Percentiles rank a stretch among this genome's conserved stretches.
Conservation (phyloP, 2,329 filamentous ascomycete species). For the Leptographium radiaticola region DNA sequence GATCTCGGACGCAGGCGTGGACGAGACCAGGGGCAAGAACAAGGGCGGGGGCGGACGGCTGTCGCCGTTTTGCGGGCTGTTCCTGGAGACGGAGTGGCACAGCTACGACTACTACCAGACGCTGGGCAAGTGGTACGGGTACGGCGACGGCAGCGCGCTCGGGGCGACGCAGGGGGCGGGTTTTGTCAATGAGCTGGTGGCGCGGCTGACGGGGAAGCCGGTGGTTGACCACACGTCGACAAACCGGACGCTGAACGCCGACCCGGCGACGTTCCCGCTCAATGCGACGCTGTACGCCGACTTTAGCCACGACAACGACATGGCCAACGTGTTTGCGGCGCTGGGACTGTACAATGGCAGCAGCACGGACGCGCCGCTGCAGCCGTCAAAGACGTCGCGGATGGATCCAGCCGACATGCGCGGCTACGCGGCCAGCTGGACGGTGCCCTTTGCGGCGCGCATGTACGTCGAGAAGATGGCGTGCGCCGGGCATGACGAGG, state of each 20-base stretch:
- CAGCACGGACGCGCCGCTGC: slow-evolving; percentile 24
- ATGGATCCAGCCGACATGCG: slow-evolving; percentile 37
- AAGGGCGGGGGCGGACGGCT: slow-evolving; percentile 17
- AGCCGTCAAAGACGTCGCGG: slow-evolving; percentile 38
- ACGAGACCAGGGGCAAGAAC: slow-evolving; percentile 14
- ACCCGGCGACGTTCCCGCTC: slow-evolving; percentile 60
- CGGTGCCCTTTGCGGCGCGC: slow-evolving; percentile 68
- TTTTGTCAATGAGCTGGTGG: slow-evolving; percentile 76
- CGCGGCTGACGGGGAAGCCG: slow-evolving; percentile 56
- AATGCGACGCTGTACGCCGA: slow-evolving; percentile 62
- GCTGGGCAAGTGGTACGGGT: slow-evolving; percentile 76
- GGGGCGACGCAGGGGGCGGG: slow-evolving; percentile 79
- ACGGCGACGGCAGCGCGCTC: slow-evolving; percentile 61
- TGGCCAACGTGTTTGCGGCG: slow-evolving; percentile 63
- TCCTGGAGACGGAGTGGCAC: slow-evolving; percentile 59
- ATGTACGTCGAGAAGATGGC: slow-evolving; percentile 81
- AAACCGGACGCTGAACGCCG: slow-evolving; percentile 62
- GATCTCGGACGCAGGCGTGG: slow-evolving; percentile 43
- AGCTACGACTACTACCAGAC: slow-evolving; percentile 71
- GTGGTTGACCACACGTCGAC: slow-evolving; percentile 63
- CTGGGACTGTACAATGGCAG: slow-evolving; percentile 63
- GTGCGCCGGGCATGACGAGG: slow-evolving; percentile 43
- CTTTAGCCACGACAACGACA: slow-evolving; percentile 85
- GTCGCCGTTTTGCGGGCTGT: slow-evolving; percentile 65
- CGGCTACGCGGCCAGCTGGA: slow-evolving; percentile 66